phyloP scores from a whole-genome alignment of 2,329 filamentous ascomycete species.

The Alternaria sp. region DNA sequence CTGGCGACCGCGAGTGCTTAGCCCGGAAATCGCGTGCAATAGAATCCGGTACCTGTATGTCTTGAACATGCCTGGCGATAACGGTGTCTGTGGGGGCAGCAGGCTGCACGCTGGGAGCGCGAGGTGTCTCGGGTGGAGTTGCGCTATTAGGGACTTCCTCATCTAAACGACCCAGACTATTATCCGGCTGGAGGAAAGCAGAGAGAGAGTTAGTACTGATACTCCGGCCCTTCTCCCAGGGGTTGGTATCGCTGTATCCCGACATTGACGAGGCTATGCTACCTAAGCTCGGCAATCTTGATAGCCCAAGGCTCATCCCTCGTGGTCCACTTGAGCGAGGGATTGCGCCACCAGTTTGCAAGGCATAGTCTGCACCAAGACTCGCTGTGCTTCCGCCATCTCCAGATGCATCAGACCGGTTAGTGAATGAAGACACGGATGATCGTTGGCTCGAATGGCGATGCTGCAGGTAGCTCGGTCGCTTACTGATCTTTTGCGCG shows the following conservation, averaged over 20 bases:
- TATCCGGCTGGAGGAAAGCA: conserved; percentile 50
- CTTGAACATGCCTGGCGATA: conserved; percentile 85
- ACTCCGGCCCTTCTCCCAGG: conserved; percentile 53
- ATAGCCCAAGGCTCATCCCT: conserved; percentile 65
- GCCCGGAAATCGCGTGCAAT: conserved; percentile 85
- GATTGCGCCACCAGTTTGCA: conserved; percentile 81
- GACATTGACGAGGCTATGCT: conserved; percentile 83
- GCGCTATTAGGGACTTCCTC: conserved; percentile 63
- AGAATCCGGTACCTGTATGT: conserved; percentile 89
- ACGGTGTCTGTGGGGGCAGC: conserved; percentile 83
- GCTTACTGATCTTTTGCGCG: conserved; percentile 46
- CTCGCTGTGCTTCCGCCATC: conserved; percentile 78
- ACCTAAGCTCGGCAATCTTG: conserved; percentile 83
- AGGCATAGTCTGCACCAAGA: conserved; percentile 78
- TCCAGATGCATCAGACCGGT: conserved; percentile 61
- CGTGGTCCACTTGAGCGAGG: conserved; percentile 55
- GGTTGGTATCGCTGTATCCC: conserved; percentile 58
- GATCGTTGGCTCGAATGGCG: conserved; percentile 66
- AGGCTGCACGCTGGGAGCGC: conserved; percentile 59
- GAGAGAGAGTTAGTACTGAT: conserved; percentile 49
- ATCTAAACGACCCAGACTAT: conserved; percentile 64
- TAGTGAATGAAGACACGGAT: conserved; percentile 65
- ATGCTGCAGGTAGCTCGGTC: conserved; percentile 64
- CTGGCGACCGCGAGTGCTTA: conserved; percentile 71
- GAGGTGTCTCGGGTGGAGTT: conserved; percentile 73